A percentile compares a stretch with the other conserved stretches of the same genome.
These are phyloP conservation scores for Capsicum baccatum DNA, from an alignment of 257 asterid genomes.

Conservation along the genomic window DNA sequence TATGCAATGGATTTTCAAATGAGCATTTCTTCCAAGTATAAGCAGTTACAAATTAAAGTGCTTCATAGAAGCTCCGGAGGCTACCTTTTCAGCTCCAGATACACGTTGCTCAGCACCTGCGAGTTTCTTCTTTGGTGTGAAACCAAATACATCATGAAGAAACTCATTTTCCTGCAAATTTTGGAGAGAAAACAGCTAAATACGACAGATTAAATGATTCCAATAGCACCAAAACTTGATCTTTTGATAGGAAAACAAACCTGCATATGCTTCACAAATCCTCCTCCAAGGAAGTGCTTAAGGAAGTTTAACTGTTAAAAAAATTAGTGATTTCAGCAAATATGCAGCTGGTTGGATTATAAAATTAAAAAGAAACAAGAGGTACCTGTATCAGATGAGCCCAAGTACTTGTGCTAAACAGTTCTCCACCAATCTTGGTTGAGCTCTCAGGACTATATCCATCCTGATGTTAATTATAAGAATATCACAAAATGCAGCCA, in stretches of 20 bases:
- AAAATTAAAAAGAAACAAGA: constrained; percentile 29
- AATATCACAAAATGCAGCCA: constrained; percentile 12
- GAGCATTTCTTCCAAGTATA: not conserved
- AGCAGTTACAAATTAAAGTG: not conserved
- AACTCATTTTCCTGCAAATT: constrained; percentile 74
- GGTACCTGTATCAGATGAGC: constrained; percentile 75
- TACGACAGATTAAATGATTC: not conserved
- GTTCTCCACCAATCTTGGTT: constrained; percentile 83
- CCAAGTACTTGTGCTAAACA: constrained; percentile 71
- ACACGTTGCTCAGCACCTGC: constrained; percentile 57
- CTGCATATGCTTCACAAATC: constrained; percentile 98
- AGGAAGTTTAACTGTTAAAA: constrained; percentile 73
- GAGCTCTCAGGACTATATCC: constrained; percentile 73
- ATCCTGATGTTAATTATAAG: constrained; percentile 51
- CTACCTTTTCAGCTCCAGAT: constrained; percentile 74
- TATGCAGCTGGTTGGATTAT: not conserved
- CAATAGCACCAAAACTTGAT: not conserved
- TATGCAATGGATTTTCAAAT: not conserved
- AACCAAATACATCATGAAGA: constrained; percentile 87
- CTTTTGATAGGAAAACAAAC: constrained; percentile 40
- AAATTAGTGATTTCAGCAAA: constrained; percentile 26
- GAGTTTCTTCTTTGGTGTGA: constrained; percentile 66
- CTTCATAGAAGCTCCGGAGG: not conserved
- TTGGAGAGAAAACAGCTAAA: not conserved
- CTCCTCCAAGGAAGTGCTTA: constrained; percentile 96